Evolutionary conservation across 1,284 basidiomycete genomes (phyloP).

Genomic region (Pterulicium gracile): DNA sequence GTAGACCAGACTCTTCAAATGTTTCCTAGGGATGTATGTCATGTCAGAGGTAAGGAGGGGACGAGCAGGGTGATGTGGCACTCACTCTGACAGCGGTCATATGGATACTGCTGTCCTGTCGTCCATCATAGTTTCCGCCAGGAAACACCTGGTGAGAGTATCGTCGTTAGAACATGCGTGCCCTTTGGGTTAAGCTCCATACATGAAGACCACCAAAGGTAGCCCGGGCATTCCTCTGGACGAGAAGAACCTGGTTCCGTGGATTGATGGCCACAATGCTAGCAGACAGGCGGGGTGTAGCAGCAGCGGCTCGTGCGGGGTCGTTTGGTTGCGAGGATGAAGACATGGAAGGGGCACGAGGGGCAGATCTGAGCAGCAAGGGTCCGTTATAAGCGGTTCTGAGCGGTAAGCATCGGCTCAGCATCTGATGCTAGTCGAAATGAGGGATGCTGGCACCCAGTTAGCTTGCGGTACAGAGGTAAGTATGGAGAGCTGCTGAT

Average conservation of each 20-base stretch:
- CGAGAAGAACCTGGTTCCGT: constrained; percentile 54
- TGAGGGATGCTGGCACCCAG: too few species aligned
- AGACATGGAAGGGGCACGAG: too few species aligned
- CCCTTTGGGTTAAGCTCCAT: neutral
- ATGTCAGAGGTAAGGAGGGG: neutral
- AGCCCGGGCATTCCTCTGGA: constrained; percentile 54
- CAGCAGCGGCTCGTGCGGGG: neutral
- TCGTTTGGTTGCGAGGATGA: neutral
- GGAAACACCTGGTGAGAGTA: constrained; percentile 48
- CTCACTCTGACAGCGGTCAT: constrained; percentile 53
- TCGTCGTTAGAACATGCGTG: neutral
- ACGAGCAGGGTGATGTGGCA: neutral
- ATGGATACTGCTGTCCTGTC: constrained; percentile 42
- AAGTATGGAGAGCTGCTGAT: too few species aligned
- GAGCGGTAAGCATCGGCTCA: too few species aligned
- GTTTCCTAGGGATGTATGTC: constrained; percentile 29
- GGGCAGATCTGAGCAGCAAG: too few species aligned
- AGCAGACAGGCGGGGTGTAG: constrained; percentile 43
- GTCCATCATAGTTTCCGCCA: constrained; percentile 53
- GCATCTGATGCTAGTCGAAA: too few species aligned
- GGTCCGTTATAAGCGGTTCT: too few species aligned
- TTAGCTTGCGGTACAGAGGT: too few species aligned
- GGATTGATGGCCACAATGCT: constrained; percentile 54
- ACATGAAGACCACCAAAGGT: constrained; percentile 59
- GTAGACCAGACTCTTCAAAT: constrained; percentile 61